Evolutionary conservation across 1,139 yeast genomes (phyloP).

Genomic region (Williopsis jadinii): DNA sequence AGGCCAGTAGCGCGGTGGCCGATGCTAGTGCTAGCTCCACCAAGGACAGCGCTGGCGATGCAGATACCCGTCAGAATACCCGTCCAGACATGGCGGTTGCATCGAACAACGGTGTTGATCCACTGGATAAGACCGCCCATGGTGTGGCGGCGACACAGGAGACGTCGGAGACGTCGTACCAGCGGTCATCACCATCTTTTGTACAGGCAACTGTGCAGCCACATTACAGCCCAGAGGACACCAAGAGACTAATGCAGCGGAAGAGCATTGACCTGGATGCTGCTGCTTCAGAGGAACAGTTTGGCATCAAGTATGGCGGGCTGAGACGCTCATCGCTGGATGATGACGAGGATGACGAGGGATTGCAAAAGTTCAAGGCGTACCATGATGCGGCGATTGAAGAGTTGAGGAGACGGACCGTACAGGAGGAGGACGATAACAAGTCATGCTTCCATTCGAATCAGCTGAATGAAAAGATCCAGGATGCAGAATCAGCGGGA

Average conservation of each 20-base stretch:
- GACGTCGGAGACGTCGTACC: too few relatives aligned
- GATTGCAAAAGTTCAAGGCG: background rate
- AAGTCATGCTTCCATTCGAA: constrained; percentile 13
- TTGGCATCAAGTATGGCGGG: constrained; percentile 7
- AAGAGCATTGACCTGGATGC: constrained; percentile 3
- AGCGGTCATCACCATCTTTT: too few relatives aligned
- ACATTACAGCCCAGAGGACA: constrained; percentile 3
- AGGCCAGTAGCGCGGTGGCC: background rate
- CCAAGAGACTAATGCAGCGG: constrained; percentile 5
- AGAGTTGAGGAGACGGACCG: constrained; percentile 1
- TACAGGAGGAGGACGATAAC: background rate
- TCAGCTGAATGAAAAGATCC: constrained; percentile 5
- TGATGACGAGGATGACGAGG: background rate
- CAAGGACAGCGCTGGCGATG: background rate
- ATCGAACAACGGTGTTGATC: background rate
- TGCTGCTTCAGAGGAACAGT: constrained; percentile 7
- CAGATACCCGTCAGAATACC: too few relatives aligned
- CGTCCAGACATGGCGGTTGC: background rate
- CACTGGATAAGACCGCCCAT: background rate
- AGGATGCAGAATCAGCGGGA: background rate
- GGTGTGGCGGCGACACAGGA: background rate
- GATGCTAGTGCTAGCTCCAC: background rate
- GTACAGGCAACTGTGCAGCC: too few relatives aligned
- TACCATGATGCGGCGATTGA: background rate
- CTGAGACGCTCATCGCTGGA: constrained; percentile 2